Percentiles rank a stretch among this genome's conserved stretches.
These are phyloP conservation scores for Xylaria sp. DNA, from an alignment of 2,329 filamentous ascomycete species.

Conservation along the genomic window DNA sequence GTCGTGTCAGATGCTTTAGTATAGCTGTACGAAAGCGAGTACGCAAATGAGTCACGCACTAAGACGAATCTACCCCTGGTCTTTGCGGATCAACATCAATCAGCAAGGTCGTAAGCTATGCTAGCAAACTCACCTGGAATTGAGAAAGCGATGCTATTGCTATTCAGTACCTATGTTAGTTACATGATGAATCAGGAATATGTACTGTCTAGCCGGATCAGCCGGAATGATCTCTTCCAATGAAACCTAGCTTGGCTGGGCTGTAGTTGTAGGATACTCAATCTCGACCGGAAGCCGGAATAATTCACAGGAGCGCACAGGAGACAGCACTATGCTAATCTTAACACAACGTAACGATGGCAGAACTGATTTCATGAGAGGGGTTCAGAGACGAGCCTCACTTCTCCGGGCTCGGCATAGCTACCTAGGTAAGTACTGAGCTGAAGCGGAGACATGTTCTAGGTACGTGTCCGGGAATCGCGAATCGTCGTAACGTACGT, in stretches of 20 bases:
- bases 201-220: no score
- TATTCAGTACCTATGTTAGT: no score
- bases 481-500: not conserved
- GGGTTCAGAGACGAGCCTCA: not conserved
- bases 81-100: not conserved
- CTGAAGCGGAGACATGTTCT: not conserved
- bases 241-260: not conserved
- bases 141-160: no score
- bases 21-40: not conserved
- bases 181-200: not conserved
- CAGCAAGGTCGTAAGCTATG: not conserved
- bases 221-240: not conserved
- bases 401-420: not conserved
- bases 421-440: not conserved
- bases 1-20: not conserved
- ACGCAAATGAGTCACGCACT: conserved; percentile 8
- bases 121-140: not conserved
- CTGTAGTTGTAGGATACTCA: not conserved
- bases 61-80: not conserved
- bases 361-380: not conserved
- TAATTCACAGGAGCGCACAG: not conserved
- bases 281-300: not conserved
- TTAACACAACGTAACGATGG: not conserved
- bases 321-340: not conserved
- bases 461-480: not conserved